Conservation (phyloP, 2,329 filamentous ascomycete species). For the Curvularia verruculosa region DNA sequence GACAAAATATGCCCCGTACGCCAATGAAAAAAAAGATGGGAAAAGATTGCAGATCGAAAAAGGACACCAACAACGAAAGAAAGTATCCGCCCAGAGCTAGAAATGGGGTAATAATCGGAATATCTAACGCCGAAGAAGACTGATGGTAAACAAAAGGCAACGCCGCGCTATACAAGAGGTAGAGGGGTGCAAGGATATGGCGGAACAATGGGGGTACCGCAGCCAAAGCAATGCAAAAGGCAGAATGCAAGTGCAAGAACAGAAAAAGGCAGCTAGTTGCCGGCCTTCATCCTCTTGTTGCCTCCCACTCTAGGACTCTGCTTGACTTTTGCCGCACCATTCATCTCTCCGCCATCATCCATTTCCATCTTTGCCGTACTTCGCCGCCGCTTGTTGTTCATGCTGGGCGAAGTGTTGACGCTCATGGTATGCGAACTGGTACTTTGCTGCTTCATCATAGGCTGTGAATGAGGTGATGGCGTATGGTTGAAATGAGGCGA, state of each 20-base stretch:
- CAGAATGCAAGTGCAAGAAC: not conserved
- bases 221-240: slow-evolving; percentile 5
- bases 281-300: slow-evolving; percentile 45
- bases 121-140: slow-evolving; percentile 13
- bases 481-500: slow-evolving; percentile 56
- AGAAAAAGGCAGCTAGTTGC: slow-evolving; percentile 20
- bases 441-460: slow-evolving; percentile 63
- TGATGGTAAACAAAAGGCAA: slow-evolving; percentile 21
- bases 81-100: slow-evolving; percentile 3
- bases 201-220: slow-evolving; percentile 11
- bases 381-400: slow-evolving; percentile 64
- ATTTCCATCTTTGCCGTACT: slow-evolving; percentile 66
- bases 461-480: slow-evolving; percentile 55
- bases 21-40: slow-evolving; percentile 1
- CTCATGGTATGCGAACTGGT: slow-evolving; percentile 62
- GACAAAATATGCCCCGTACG: slow-evolving; percentile 6
- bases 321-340: slow-evolving; percentile 57
- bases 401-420: slow-evolving; percentile 68
- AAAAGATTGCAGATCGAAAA: slow-evolving; percentile 10
- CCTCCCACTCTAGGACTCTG: slow-evolving; percentile 54
- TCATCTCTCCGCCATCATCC: slow-evolving; percentile 56
- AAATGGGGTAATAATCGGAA: slow-evolving; percentile 15
- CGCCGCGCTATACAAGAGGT: slow-evolving; percentile 38
- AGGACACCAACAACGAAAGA: not conserved
- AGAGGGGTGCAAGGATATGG: slow-evolving; percentile 13